A percentile compares a stretch with the other conserved stretches of the same genome.
Conservation (phyloP, 2,329 filamentous ascomycete genomes). For the Aspergillus eucalypticola region DNA sequence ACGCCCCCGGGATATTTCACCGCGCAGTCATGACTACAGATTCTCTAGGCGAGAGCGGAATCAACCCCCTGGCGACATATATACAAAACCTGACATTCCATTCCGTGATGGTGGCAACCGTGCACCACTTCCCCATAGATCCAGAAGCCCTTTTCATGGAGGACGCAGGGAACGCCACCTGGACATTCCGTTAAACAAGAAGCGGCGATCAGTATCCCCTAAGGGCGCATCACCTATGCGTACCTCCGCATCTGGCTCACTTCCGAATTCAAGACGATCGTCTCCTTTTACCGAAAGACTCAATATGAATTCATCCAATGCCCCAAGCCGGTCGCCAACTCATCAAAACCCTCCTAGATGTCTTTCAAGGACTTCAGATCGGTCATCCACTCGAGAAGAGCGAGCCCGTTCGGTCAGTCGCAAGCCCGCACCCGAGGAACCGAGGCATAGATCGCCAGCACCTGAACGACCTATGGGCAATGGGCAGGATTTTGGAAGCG, state of each 20-base stretch:
- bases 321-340: constrained; percentile 31
- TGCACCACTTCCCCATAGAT: constrained; percentile 47
- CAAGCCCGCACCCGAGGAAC: constrained; percentile 18
- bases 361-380: constrained; percentile 21
- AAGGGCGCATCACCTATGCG: constrained; percentile 46
- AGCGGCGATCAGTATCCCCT: constrained; percentile 57
- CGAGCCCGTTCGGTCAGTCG: constrained; percentile 9
- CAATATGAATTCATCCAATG: constrained; percentile 40
- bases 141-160: constrained; percentile 56
- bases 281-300: constrained; percentile 60
- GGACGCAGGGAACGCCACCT: constrained; percentile 51
- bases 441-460: constrained; percentile 16
- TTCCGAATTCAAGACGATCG: constrained; percentile 60
- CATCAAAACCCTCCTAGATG: constrained; percentile 26
- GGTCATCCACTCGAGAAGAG: constrained; percentile 14
- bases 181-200: constrained; percentile 49
- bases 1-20: constrained; percentile 39
- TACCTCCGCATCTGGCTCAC: constrained; percentile 56
- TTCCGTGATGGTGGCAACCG: constrained; percentile 35
- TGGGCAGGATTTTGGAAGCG: constrained; percentile 18
- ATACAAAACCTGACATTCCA: constrained; percentile 28
- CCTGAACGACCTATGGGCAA: constrained; percentile 17
- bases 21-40: constrained; percentile 35
- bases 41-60: constrained; percentile 37
- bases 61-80: constrained; percentile 29